Evolutionary conservation across 2,329 filamentous ascomycete species (phyloP), one percentile per base, ranked within the genome.

Genomic region (Sporothrix sp.): DNA sequence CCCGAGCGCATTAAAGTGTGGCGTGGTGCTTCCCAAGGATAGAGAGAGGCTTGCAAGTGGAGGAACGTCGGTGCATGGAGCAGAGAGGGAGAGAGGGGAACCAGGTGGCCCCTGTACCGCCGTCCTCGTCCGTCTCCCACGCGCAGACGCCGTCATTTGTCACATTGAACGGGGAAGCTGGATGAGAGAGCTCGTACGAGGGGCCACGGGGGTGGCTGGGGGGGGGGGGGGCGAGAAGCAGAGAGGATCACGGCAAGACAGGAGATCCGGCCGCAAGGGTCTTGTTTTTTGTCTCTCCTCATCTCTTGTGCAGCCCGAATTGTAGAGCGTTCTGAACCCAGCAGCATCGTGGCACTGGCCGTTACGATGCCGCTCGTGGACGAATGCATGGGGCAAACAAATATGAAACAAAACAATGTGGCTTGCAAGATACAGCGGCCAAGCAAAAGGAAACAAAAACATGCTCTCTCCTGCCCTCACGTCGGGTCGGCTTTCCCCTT

Each of bases 251-350:
- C 11, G 21, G 28, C 13, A 30, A 8, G n/a, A n/a, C n/a, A n/a
- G n/a, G 14, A 37, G 23, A 38, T 50, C 39, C 38, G 48, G 48
- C 36, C 48, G 32, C 20, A 44, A 50, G 32, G 21, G 11, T 23
- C 33, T 20, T 36, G 4, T 44, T 44, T 43, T 27, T 42, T 32
- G 4, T 42, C 21, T 49, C n/a, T 32, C 25, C 30, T 36, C 14
- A 39, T n/a, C 8, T 30, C 6, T 16, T 39, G 5, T 23, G 32
- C 27, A 16, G 27, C 14, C 7, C 18, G 7, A 8, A 7, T 3
- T 36, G 32, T 40, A 25, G 3, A n/a, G n/a, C n/a, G n/a, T n/a
- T n/a, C n/a, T n/a, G n/a, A n/a, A n/a, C n/a, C n/a, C n/a, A n/a
- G n/a, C n/a, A n/a, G n/a, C n/a, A n/a, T n/a, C n/a, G n/a, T n/a